Evolutionary conservation across 441 rosid genomes (phyloP).

Genomic region (Euphorbia schlechtendalii): DNA sequence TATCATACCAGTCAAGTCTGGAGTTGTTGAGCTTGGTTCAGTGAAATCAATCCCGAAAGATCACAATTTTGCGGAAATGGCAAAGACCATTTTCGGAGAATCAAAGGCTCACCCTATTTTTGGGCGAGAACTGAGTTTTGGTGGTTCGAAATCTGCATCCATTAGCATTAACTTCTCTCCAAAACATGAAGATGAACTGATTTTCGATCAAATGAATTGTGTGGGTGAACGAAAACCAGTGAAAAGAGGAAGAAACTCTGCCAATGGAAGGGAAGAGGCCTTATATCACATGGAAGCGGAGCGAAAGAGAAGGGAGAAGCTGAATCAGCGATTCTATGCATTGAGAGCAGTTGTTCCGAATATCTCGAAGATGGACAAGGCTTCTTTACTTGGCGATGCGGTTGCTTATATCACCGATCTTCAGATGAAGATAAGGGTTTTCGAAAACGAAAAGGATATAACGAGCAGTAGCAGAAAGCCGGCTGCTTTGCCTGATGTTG

Average conservation of each 20-base stretch:
- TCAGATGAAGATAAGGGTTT: constrained; percentile 53
- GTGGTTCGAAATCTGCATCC: constrained; percentile 51
- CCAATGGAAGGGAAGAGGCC: constrained; percentile 94
- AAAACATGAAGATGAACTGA: constrained; percentile 57
- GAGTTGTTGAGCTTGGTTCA: constrained; percentile 85
- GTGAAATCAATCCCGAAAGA: constrained; percentile 53
- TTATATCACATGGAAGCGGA: constrained; percentile 95
- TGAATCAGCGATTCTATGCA: constrained; percentile 88
- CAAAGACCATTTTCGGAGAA: constrained; percentile 42
- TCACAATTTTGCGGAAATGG: constrained; percentile 41
- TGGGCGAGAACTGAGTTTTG: constrained; percentile 74
- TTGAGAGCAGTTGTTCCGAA: constrained; percentile 95
- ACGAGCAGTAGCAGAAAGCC: too few relatives aligned
- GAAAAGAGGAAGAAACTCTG: constrained; percentile 91
- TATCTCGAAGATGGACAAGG: constrained; percentile 96
- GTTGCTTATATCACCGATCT: constrained; percentile 83
- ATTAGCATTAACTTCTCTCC: constrained; percentile 76
- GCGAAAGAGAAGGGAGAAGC: constrained; percentile 95
- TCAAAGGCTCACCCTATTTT: constrained; percentile 55
- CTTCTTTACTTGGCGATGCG: constrained; percentile 88
- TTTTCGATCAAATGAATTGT: too few relatives aligned
- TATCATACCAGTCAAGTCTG: constrained; percentile 66
- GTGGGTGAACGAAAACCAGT: constrained; percentile 64
- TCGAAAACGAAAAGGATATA: constrained; percentile 71
- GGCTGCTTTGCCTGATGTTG: constrained; percentile 62